phyloP scores from a whole-genome alignment of 148 eudicot genomes.

The Camellia granthamiana region DNA sequence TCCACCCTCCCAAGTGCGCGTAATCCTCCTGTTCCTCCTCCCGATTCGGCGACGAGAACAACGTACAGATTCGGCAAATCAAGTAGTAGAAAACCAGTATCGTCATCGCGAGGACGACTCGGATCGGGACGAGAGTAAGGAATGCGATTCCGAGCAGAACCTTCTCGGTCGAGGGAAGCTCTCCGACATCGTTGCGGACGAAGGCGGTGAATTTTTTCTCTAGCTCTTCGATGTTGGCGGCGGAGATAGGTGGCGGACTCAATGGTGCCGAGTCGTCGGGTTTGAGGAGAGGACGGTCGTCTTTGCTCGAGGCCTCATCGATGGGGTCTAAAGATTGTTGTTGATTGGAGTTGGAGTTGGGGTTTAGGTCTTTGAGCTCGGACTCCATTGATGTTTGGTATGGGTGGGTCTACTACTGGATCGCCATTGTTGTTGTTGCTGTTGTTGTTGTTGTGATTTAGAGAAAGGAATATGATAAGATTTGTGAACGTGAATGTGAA shows the following conservation, averaged over 20 bases:
- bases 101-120: constrained; percentile 36
- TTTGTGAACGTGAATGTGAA: too few species aligned
- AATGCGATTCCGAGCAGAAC: constrained; percentile 41
- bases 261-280: constrained; percentile 17
- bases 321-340: constrained; percentile 11
- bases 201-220: constrained; percentile 76
- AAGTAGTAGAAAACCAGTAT: constrained; percentile 61
- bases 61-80: constrained; percentile 66
- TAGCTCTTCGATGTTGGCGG: constrained; percentile 42
- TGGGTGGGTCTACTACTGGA: neutral
- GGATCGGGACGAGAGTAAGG: constrained; percentile 50
- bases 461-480: neutral
- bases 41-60: constrained; percentile 47
- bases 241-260: constrained; percentile 17
- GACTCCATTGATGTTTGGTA: constrained; percentile 39
- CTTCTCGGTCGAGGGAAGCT: constrained; percentile 53
- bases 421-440: constrained; percentile 19
- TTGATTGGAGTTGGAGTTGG: neutral
- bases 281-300: constrained; percentile 60
- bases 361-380: constrained; percentile 44
- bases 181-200: constrained; percentile 61
- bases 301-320: constrained; percentile 31
- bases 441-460: too few species aligned
- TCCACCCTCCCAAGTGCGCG: constrained; percentile 73
- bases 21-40: constrained; percentile 64